Conservation (phyloP, 2,329 filamentous ascomycete genomes). For the Stagonosporopsis chrysanthemi region DNA sequence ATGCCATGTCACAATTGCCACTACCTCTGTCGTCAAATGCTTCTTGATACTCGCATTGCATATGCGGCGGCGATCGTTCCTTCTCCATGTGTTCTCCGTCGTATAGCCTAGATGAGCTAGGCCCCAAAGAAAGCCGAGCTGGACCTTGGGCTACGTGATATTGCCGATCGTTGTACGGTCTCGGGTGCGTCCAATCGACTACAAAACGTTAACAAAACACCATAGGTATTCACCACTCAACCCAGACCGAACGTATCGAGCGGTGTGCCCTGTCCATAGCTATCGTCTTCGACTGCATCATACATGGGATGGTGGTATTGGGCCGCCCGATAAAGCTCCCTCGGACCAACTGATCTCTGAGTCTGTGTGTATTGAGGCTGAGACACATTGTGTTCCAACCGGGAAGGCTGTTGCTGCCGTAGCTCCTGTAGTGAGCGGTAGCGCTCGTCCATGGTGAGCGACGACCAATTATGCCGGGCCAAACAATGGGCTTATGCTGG, state of each 20-base stretch:
- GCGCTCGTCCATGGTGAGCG: conserved; percentile 3
- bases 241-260: conserved; percentile 60
- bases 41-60: neutral
- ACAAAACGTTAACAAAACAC: neutral
- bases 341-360: conserved; percentile 15
- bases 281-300: conserved; percentile 38
- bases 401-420: neutral
- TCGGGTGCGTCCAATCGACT: conserved; percentile 49
- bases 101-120: conserved; percentile 11
- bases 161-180: conserved; percentile 43
- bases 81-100: neutral
- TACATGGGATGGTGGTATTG: conserved; percentile 26
- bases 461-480: neutral
- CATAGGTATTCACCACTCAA: neutral
- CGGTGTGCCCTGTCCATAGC: conserved; percentile 23
- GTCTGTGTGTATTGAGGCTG: conserved; percentile 26
- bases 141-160: conserved; percentile 45
- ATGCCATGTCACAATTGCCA: neutral
- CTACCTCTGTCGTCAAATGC: conserved; percentile 1
- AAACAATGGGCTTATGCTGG: neutral
- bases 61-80: neutral
- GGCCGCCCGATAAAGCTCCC: conserved; percentile 37
- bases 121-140: conserved; percentile 50
- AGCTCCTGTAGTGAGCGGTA: neutral
- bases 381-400: conserved; percentile 20